phyloP scores from a whole-genome alignment of 257 asterid species.

The Gentiana straminea region DNA sequence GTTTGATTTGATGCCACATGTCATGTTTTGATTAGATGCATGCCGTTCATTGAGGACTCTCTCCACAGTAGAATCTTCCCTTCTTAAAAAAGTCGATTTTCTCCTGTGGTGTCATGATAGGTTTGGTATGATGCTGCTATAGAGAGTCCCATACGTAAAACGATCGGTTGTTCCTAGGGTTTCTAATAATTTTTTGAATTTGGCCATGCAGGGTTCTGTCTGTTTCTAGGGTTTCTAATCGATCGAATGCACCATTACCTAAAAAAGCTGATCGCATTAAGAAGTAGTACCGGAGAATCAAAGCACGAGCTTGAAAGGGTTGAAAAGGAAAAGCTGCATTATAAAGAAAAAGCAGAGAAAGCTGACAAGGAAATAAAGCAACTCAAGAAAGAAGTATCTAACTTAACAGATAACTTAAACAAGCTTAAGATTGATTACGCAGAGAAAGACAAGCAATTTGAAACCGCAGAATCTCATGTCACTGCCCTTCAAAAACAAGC shows the following conservation, averaged over 20 bases:
- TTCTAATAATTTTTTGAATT: background rate
- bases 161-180: no score
- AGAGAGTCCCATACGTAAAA: no score
- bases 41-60: no score
- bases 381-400: conserved; percentile 40
- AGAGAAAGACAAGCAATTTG: conserved; percentile 54
- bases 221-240: conserved; percentile 72
- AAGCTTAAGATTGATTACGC: conserved; percentile 48
- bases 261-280: conserved; percentile 41
- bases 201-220: conserved; percentile 47
- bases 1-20: no score
- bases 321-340: conserved; percentile 56
- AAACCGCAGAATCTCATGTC: conserved; percentile 72
- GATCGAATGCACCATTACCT: conserved; percentile 94
- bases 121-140: no score
- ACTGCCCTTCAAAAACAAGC: conserved; percentile 74
- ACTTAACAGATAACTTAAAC: conserved; percentile 42
- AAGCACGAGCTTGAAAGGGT: conserved; percentile 58
- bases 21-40: no score
- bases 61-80: no score
- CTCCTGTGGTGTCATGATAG: no score
- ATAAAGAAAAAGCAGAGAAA: conserved; percentile 58
- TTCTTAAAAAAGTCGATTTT: no score
- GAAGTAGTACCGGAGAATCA: conserved; percentile 49
- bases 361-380: conserved; percentile 42